phyloP scores from a whole-genome alignment of 345 rosid species.

The Citrus inodora region DNA sequence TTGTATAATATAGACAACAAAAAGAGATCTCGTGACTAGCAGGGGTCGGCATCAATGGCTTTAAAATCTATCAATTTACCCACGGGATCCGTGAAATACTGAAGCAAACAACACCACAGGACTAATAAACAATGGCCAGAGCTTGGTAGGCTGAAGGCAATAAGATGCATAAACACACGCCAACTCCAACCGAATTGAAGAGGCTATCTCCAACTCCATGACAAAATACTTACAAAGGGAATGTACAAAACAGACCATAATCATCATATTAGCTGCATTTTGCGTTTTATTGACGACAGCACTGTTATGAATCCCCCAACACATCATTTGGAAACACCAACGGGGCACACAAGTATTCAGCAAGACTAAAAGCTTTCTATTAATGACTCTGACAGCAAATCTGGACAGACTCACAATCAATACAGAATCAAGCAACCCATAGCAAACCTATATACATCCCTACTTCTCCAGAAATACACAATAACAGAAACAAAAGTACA shows the following conservation, averaged over 20 bases:
- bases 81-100: neutral
- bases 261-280: neutral
- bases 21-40: neutral
- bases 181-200: neutral
- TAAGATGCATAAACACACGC: too few relatives aligned
- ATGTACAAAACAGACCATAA: neutral
- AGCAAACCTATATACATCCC: constrained; percentile 15
- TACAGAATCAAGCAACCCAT: neutral
- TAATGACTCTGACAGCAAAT: neutral
- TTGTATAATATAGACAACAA: neutral
- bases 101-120: neutral
- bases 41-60: neutral
- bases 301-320: neutral
- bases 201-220: neutral
- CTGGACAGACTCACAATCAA: neutral
- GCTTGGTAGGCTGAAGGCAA: too few relatives aligned
- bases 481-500: neutral
- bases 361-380: neutral
- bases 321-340: neutral
- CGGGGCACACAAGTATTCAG: neutral
- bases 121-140: too few relatives aligned
- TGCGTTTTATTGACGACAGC: neutral
- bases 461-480: neutral
- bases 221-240: neutral
- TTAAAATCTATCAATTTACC: neutral